These are phyloP conservation scores for Isochrysis galbana DNA, from an alignment of 78 protist genomes.

Conservation along the genomic window DNA sequence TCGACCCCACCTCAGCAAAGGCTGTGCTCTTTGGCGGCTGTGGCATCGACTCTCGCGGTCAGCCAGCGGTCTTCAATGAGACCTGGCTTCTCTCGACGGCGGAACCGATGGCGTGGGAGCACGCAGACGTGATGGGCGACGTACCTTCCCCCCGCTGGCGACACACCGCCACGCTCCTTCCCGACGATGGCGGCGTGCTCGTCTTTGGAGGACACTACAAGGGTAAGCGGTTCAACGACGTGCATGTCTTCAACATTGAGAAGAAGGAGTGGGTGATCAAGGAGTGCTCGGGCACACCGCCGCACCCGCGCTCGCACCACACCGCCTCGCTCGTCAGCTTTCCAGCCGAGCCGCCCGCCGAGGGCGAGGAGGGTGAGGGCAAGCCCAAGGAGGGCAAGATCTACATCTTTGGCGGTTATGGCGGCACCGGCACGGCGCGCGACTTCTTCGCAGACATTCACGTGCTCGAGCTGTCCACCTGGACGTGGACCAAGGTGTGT, in stretches of 20 bases:
- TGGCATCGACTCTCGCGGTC: too few relatives aligned
- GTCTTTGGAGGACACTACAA: neutral
- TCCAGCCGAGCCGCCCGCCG: neutral
- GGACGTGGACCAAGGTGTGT: neutral
- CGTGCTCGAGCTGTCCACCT: neutral
- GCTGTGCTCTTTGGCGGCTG: too few relatives aligned
- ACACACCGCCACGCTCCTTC: constrained; percentile 1
- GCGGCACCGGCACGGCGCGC: constrained; percentile 1
- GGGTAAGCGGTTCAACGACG: neutral
- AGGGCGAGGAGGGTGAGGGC: neutral
- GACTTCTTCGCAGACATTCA: neutral
- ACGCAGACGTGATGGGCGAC: neutral
- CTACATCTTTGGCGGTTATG: neutral
- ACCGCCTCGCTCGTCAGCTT: neutral
- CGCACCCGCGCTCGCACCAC: constrained; percentile 21
- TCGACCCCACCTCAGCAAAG: too few relatives aligned
- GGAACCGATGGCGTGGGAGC: neutral
- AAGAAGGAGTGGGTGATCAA: neutral
- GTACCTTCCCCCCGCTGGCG: constrained; percentile 16
- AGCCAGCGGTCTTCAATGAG: too few relatives aligned
- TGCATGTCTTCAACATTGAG: neutral
- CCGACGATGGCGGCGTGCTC: neutral
- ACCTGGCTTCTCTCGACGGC: neutral
- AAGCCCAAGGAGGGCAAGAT: neutral
- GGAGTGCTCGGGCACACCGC: constrained; percentile 16